A percentile compares a stretch with the other conserved stretches of the same genome.
Evolutionary conservation across 2,329 filamentous ascomycete species (phyloP).

Genomic region (Ascochyta rabiei): DNA sequence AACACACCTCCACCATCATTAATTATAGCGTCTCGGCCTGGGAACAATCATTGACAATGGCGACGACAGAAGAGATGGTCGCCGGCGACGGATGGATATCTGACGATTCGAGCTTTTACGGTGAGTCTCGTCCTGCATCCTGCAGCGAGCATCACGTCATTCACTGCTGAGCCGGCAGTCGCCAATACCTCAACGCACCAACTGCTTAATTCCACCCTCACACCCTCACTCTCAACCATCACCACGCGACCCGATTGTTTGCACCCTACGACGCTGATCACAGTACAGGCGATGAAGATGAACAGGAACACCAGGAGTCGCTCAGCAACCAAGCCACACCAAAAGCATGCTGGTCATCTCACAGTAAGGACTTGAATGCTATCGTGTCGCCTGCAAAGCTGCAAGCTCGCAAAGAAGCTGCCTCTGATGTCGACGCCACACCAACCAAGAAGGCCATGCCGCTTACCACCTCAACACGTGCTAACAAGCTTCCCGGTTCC

Average conservation of each 20-base stretch:
- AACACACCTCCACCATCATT: conserved; percentile 13
- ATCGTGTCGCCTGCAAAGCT: conserved; percentile 20
- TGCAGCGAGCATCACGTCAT: conserved; percentile 7
- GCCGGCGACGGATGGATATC: conserved; percentile 44
- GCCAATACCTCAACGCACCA: background rate
- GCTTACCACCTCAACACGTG: conserved; percentile 1
- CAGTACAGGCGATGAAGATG: conserved; percentile 35
- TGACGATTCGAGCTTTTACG: conserved; percentile 55
- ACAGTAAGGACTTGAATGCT: conserved; percentile 33
- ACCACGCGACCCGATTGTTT: background rate
- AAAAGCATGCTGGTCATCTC: conserved; percentile 25
- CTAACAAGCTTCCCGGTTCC: conserved; percentile 8
- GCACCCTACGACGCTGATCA: conserved; percentile 5
- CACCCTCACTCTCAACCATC: background rate
- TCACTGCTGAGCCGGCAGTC: background rate
- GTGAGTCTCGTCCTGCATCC: conserved; percentile 32
- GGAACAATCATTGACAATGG: conserved; percentile 33
- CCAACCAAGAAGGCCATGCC: conserved; percentile 15
- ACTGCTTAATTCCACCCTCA: background rate
- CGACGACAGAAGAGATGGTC: conserved; percentile 32
- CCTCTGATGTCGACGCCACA: conserved; percentile 4
- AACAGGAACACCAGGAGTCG: conserved; percentile 29
- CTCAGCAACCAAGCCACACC: conserved; percentile 24
- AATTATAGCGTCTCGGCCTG: conserved; percentile 10
- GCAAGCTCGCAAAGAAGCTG: background rate